Percentiles rank a stretch among this genome's conserved stretches.
These are phyloP conservation scores for Ilyonectria destructans DNA, from an alignment of 2,329 filamentous ascomycete species.

Conservation along the genomic window DNA sequence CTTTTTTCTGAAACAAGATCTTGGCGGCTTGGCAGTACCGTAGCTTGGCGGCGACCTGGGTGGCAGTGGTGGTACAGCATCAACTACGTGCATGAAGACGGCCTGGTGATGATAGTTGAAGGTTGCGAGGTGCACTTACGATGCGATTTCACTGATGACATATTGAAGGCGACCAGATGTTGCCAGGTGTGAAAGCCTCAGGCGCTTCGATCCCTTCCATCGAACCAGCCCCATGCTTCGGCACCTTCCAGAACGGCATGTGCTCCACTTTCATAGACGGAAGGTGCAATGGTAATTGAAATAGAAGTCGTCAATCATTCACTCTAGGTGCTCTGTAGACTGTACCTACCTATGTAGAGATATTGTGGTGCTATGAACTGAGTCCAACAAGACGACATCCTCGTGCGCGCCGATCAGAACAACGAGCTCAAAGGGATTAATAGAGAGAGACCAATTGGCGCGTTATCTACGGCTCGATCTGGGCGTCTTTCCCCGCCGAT, in stretches of 20 bases:
- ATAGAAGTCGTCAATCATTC: neutral
- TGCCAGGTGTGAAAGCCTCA: neutral
- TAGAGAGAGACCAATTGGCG: neutral
- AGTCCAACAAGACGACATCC: neutral
- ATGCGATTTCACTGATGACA: neutral
- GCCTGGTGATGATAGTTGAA: neutral
- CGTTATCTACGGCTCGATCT: neutral
- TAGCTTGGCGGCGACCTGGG: neutral
- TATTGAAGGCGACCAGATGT: neutral
- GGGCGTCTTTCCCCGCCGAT: slow-evolving; percentile 2
- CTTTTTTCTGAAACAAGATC: neutral
- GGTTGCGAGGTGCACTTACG: neutral
- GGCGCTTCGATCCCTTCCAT: neutral
- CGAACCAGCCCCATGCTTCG: neutral
- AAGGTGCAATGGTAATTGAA: neutral
- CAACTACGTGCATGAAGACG: neutral
- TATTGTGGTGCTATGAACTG: neutral
- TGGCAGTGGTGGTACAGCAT: neutral
- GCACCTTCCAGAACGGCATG: slow-evolving; percentile 1
- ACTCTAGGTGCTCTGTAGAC: neutral
- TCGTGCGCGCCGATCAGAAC: neutral
- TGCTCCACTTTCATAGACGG: neutral
- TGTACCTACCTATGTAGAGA: neutral
- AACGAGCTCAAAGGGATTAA: neutral
- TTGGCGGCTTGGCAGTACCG: neutral